Percentiles rank a stretch among this genome's conserved stretches.
These are phyloP conservation scores for Verticillium tricorpus DNA, from an alignment of 2,329 filamentous ascomycete genomes.

Conservation along the genomic window DNA sequence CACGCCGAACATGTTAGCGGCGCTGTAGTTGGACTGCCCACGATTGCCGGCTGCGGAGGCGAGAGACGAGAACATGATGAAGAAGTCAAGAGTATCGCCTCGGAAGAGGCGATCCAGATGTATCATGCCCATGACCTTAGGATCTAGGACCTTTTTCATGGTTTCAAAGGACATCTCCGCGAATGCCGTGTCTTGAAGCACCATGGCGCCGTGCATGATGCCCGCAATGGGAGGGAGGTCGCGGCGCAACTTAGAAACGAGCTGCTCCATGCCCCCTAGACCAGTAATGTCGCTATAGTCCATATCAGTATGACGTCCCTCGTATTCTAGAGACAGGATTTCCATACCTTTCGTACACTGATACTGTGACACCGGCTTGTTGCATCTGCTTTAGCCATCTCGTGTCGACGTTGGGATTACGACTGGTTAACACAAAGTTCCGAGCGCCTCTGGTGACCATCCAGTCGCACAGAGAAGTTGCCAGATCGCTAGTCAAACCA, in stretches of 20 bases:
- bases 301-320: too few species aligned
- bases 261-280: too few species aligned
- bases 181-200: slow-evolving; percentile 31
- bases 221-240: slow-evolving; percentile 30
- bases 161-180: slow-evolving; percentile 19
- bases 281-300: too few species aligned
- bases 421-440: slow-evolving; percentile 30
- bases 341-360: too few species aligned
- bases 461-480: slow-evolving; percentile 28
- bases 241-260: too few species aligned
- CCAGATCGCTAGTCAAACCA: slow-evolving; percentile 26
- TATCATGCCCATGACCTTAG: slow-evolving; percentile 28
- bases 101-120: slow-evolving; percentile 26
- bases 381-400: neutral
- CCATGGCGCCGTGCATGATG: slow-evolving; percentile 39
- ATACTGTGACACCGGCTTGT: too few species aligned
- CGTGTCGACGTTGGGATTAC: slow-evolving; percentile 24
- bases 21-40: slow-evolving; percentile 34
- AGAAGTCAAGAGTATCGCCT: slow-evolving; percentile 28
- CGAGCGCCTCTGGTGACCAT: slow-evolving; percentile 29
- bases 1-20: slow-evolving; percentile 36
- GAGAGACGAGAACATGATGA: slow-evolving; percentile 29
- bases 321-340: too few species aligned
- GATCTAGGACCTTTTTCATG: slow-evolving; percentile 18
- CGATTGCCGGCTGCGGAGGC: slow-evolving; percentile 27